Evolutionary conservation across 441 rosid species (phyloP).

Genomic region (Jatropha multifida): DNA sequence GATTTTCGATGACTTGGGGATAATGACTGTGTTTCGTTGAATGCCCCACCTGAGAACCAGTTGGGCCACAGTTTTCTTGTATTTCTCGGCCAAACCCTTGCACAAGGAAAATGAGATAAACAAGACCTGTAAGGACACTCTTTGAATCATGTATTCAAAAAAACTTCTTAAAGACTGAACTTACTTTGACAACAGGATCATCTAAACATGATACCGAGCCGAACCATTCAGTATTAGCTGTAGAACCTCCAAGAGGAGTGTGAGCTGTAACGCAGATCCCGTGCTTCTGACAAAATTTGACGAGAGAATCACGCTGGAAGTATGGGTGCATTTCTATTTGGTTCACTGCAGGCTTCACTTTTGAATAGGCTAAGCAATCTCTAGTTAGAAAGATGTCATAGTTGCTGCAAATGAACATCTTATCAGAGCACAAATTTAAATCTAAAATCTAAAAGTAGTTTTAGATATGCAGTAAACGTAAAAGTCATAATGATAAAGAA

Average conservation of each 20-base stretch:
- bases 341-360: conserved; percentile 92
- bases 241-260: conserved; percentile 88
- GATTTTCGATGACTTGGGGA: conserved; percentile 76
- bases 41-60: conserved; percentile 84
- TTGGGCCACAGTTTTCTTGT: conserved; percentile 78
- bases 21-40: conserved; percentile 72
- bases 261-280: conserved; percentile 82
- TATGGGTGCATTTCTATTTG: conserved; percentile 93
- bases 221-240: conserved; percentile 76
- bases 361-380: conserved; percentile 91
- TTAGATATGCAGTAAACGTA: background rate
- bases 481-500: background rate
- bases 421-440: conserved; percentile 12
- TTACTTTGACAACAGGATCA: conserved; percentile 73
- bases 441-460: background rate
- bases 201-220: conserved; percentile 79
- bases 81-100: conserved; percentile 72
- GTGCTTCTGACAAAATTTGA: conserved; percentile 89
- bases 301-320: conserved; percentile 91
- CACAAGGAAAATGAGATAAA: conserved; percentile 3
- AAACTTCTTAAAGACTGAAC: conserved; percentile 9
- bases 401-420: conserved; percentile 58
- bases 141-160: background rate
- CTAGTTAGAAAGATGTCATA: conserved; percentile 82
- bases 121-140: background rate